phyloP scores from a whole-genome alignment of 306 rosid species.

The Potentilla sterilis region DNA sequence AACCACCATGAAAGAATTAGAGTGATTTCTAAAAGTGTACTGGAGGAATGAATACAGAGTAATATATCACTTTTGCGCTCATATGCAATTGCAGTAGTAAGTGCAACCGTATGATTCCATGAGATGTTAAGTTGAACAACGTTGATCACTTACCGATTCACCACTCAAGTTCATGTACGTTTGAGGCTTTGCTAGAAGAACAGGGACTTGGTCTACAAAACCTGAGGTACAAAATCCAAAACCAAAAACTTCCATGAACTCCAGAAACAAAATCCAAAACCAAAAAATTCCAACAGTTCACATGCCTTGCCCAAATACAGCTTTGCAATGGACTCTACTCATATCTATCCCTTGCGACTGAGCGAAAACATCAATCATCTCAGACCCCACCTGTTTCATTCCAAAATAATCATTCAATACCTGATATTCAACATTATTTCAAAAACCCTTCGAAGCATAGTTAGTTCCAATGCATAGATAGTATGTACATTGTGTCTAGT shows the following conservation, averaged over 20 bases:
- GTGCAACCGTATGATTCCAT: background rate
- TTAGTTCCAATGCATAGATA: background rate
- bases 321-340: constrained; percentile 68
- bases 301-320: constrained; percentile 73
- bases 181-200: constrained; percentile 93
- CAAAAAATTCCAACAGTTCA: background rate
- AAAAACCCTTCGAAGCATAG: background rate
- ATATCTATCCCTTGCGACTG: constrained; percentile 60
- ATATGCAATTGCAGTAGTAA: background rate
- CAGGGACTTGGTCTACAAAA: constrained; percentile 73
- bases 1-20: background rate
- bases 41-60: background rate
- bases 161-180: constrained; percentile 96
- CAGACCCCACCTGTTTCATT: constrained; percentile 68
- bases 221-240: constrained; percentile 47
- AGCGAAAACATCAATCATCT: constrained; percentile 85
- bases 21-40: background rate
- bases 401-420: constrained; percentile 4
- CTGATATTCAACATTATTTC: background rate
- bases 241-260: constrained; percentile 25
- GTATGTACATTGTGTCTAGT: constrained; percentile 76
- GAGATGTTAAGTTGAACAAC: constrained; percentile 3
- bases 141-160: constrained; percentile 72
- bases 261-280: constrained; percentile 22
- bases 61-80: background rate